Evolutionary conservation across 75 land plant genomes (phyloP).

Genomic region (Larix kaempferi): DNA sequence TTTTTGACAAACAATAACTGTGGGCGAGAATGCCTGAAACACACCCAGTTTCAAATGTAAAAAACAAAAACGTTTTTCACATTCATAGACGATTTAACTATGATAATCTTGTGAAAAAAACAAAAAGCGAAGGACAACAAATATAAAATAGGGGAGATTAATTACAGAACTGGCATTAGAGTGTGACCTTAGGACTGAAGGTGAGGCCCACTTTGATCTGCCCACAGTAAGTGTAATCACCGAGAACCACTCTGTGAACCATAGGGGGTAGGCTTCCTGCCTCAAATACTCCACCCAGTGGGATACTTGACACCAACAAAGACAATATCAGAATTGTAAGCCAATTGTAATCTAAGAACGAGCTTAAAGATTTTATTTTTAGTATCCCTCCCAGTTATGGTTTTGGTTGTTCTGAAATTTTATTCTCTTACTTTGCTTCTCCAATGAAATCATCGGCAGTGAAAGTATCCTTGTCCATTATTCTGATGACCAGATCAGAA

Average conservation of each 20-base stretch:
- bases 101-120: too few species aligned
- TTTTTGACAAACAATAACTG: too few species aligned
- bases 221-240: not conserved
- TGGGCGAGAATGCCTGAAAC: too few species aligned
- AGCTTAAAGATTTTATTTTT: not conserved
- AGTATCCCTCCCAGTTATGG: too few species aligned
- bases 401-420: too few species aligned
- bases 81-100: too few species aligned
- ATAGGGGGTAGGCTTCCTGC: conserved; percentile 1
- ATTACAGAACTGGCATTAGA: too few species aligned
- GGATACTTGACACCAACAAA: not conserved
- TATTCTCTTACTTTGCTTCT: conserved; percentile 8
- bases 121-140: too few species aligned
- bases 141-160: too few species aligned
- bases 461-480: conserved; percentile 22
- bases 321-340: not conserved
- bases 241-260: not conserved
- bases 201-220: conserved; percentile 11
- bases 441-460: conserved; percentile 25
- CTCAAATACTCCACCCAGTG: conserved; percentile 1
- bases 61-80: too few species aligned
- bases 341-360: too few species aligned
- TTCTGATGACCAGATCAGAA: conserved; percentile 13
- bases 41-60: too few species aligned
- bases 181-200: conserved; percentile 10